Base-by-base conservation (phyloP, 2,329 filamentous ascomycete species). In the Fusarium siculi region DNA sequence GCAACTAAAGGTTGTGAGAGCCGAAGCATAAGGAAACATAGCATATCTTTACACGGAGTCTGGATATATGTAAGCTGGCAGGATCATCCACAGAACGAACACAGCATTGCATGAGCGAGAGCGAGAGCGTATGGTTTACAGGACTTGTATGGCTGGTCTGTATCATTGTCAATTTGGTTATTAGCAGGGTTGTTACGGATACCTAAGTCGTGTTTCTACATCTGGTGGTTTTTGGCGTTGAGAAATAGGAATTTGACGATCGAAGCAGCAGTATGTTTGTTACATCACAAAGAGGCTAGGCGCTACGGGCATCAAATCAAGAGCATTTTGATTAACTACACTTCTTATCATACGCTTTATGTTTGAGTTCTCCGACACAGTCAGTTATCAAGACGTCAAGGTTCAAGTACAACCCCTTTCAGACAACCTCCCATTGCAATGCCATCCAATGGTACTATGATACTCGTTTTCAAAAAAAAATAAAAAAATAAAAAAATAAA, bases 1-100 rank as follows among this genome's bases (percentile, higher is more conserved):
- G 65, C 80, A 80, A 74, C 77, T 84, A 56, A 81, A 79, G 73
- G 82, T 84, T n/a, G 82, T 84, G 15, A 79, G 83, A 70, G 79
- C 81, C 23, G 82, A 85, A 60, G 76, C 74, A 3, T 77, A 50
- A 72, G 44, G 14, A 32, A 37, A 47, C 32, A 40, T 32, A 54
- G 19, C 34, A 30, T 44, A 15, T 62, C 28, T 47, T 46, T 59
- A 40, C 42, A 55, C 34, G 63, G 46, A 60, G 47, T 59, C 53
- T 53, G 42, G 39, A 39, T 57, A 36, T 42, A 34, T 42, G 52
- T 57, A 56, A 52, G 25, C 44, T 39, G 44, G 56, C 21, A 39
- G 52, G 32, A 49, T 30, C 47, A 55, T 28, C 49, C 43, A 60
- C 53, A 59, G 55, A 50, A 53, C 42, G 58, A 63, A 52, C 30